These are phyloP conservation scores for Aureobasidium lini DNA, from an alignment of 2,329 filamentous ascomycete species.

Conservation along the genomic window DNA sequence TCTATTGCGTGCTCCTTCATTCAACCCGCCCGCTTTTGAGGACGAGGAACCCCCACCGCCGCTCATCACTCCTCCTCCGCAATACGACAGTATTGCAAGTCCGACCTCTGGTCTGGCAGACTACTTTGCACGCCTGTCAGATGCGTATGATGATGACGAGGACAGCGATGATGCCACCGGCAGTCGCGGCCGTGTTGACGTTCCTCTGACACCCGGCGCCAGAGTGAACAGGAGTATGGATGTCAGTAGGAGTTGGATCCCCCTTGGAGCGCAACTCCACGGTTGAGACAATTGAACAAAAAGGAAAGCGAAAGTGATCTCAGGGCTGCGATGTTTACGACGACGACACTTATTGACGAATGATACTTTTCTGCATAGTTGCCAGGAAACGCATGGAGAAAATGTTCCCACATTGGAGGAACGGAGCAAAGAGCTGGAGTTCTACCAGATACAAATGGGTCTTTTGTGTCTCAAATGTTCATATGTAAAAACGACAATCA, in stretches of 20 bases:
- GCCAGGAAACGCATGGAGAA: no score
- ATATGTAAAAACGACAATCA: no score
- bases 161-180: constrained; percentile 40
- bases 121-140: constrained; percentile 74
- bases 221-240: constrained; percentile 59
- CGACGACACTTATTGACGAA: not conserved
- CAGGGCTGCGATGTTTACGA: not conserved
- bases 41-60: constrained; percentile 70
- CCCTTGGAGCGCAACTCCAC: constrained; percentile 5
- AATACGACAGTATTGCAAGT: constrained; percentile 73
- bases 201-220: constrained; percentile 57
- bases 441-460: no score
- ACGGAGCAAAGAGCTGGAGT: no score
- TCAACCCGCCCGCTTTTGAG: constrained; percentile 80
- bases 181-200: constrained; percentile 39
- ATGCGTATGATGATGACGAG: constrained; percentile 54
- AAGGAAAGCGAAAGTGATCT: not conserved
- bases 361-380: no score
- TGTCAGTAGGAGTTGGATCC: constrained; percentile 47
- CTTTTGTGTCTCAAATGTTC: no score
- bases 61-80: constrained; percentile 71
- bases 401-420: no score
- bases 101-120: constrained; percentile 67
- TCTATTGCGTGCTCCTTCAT: constrained; percentile 72
- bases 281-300: not conserved